A percentile compares a stretch with the other conserved stretches of the same genome.
Evolutionary conservation across 441 rosid species (phyloP).

Genomic region (Cnidoscolus chayamansa): DNA sequence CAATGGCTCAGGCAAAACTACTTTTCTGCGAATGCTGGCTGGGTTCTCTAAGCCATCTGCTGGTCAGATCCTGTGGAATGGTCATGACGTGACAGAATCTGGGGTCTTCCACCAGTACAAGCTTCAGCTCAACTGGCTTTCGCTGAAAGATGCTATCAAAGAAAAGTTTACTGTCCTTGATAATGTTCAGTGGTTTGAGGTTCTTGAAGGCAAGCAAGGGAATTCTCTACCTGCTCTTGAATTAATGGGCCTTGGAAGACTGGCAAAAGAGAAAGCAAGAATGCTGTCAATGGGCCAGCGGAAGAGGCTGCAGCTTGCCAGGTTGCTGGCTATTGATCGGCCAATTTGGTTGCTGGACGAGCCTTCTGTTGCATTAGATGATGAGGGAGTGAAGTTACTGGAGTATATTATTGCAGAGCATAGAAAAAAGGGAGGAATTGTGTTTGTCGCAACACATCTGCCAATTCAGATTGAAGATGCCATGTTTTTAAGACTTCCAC

Average conservation of each 20-base stretch:
- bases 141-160: slow-evolving; percentile 75
- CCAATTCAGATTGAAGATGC: slow-evolving; percentile 81
- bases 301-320: slow-evolving; percentile 82
- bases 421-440: slow-evolving; percentile 68
- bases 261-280: slow-evolving; percentile 71
- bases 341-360: slow-evolving; percentile 78
- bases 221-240: slow-evolving; percentile 68
- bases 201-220: slow-evolving; percentile 67
- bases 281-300: slow-evolving; percentile 89
- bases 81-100: slow-evolving; percentile 66
- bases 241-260: slow-evolving; percentile 77
- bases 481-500: slow-evolving; percentile 66
- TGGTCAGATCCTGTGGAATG: slow-evolving; percentile 88
- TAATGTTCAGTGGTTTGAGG: slow-evolving; percentile 72
- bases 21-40: slow-evolving; percentile 77
- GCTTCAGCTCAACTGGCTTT: slow-evolving; percentile 85
- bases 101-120: slow-evolving; percentile 89
- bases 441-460: slow-evolving; percentile 72
- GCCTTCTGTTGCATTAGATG: slow-evolving; percentile 83
- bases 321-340: slow-evolving; percentile 73
- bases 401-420: slow-evolving; percentile 69
- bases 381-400: slow-evolving; percentile 66
- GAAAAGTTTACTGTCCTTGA: slow-evolving; percentile 64
- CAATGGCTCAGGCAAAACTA: slow-evolving; percentile 73
- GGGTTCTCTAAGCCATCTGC: slow-evolving; percentile 83